Evolutionary conservation across 805 yeast genomes (phyloP).

Genomic region (Vanderwaltozyma polyspora): DNA sequence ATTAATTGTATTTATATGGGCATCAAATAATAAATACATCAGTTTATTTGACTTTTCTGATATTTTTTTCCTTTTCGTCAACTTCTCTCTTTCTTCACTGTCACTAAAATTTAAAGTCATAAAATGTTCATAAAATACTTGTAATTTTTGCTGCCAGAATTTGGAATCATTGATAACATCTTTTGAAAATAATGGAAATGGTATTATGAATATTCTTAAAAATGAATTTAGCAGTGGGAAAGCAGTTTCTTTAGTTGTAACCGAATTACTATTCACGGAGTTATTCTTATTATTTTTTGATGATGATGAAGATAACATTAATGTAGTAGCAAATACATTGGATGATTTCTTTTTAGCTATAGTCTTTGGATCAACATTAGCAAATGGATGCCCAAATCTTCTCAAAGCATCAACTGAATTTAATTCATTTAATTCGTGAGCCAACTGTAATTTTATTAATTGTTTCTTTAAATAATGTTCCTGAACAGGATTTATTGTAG

Average conservation of each 20-base stretch:
- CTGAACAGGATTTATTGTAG: no score
- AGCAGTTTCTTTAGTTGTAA: conserved; percentile 14
- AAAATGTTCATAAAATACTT: conserved; percentile 71
- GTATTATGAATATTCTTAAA: conserved; percentile 47
- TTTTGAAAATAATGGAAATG: conserved; percentile 62
- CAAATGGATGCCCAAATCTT: conserved; percentile 70
- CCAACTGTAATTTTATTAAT: conserved; percentile 50
- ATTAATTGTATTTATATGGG: conserved; percentile 55
- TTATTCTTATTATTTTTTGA: background rate
- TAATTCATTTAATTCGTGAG: conserved; percentile 48
- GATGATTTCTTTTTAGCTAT: background rate
- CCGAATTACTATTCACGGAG: background rate
- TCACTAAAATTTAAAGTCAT: conserved; percentile 59
- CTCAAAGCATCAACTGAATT: conserved; percentile 53
- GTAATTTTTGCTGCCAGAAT: conserved; percentile 74
- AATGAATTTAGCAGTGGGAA: conserved; percentile 64
- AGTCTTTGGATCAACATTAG: conserved; percentile 32
- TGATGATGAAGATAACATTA: background rate
- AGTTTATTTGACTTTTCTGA: conserved; percentile 48
- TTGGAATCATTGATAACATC: conserved; percentile 35
- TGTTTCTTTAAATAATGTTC: conserved; percentile 85
- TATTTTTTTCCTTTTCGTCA: conserved; percentile 57
- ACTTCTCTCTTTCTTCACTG: conserved; percentile 62
- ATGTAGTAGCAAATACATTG: background rate
- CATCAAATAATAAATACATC: conserved; percentile 56